phyloP scores from a whole-genome alignment of 331 rosid genomes.

The Rosa hybrid region DNA sequence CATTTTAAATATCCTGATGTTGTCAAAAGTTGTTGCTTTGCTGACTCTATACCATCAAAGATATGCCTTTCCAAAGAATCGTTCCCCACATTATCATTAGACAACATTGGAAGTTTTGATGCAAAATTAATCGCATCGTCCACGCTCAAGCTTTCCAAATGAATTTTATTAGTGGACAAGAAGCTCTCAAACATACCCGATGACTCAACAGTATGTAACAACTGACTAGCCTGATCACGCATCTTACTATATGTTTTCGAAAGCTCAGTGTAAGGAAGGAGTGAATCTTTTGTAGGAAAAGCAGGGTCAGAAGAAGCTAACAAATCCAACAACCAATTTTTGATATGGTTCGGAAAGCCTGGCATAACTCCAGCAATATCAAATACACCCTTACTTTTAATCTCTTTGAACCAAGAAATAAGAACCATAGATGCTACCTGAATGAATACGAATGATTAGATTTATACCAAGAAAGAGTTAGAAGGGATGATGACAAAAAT shows the following conservation, averaged over 20 bases:
- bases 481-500: conserved; percentile 10
- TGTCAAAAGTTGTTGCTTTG: conserved; percentile 81
- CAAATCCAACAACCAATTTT: conserved; percentile 79
- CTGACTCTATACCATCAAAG: conserved; percentile 78
- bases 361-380: conserved; percentile 42
- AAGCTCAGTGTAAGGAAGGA: conserved; percentile 86
- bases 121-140: conserved; percentile 89
- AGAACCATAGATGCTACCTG: conserved; percentile 94
- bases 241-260: conserved; percentile 91
- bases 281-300: conserved; percentile 86
- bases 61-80: conserved; percentile 48
- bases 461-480: not conserved
- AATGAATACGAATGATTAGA: conserved; percentile 26
- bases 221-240: conserved; percentile 83
- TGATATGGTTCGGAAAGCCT: conserved; percentile 43
- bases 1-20: conserved; percentile 97
- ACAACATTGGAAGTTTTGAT: conserved; percentile 63
- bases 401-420: conserved; percentile 92
- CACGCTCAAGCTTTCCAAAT: conserved; percentile 70
- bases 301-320: conserved; percentile 83
- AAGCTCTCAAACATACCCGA: conserved; percentile 57
- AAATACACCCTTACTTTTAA: conserved; percentile 28
- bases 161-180: conserved; percentile 43
- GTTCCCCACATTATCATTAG: conserved; percentile 47
- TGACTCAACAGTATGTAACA: conserved; percentile 56